Evolutionary conservation across 306 rosid species (phyloP).

Genomic region (Psophocarpus tetragonolobus): DNA sequence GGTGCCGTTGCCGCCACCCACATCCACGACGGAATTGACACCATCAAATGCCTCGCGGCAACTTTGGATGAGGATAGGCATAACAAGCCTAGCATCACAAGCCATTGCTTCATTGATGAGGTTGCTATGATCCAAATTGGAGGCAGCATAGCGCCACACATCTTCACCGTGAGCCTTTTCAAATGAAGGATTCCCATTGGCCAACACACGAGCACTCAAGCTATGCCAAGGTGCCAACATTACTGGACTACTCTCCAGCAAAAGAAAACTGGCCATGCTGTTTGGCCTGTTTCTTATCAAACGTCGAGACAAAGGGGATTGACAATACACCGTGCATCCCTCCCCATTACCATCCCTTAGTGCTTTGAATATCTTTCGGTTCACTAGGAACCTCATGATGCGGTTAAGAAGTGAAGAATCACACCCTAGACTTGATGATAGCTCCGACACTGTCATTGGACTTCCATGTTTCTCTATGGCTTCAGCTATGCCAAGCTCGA

Average conservation of each 20-base stretch:
- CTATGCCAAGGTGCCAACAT: constrained; percentile 57
- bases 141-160: constrained; percentile 44
- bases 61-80: constrained; percentile 39
- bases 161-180: constrained; percentile 54
- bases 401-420: constrained; percentile 41
- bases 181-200: constrained; percentile 33
- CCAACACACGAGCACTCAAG: constrained; percentile 28
- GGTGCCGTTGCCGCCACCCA: constrained; percentile 77
- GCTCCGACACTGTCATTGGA: constrained; percentile 53
- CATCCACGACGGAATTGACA: constrained; percentile 59
- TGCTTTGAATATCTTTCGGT: constrained; percentile 51
- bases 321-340: neutral
- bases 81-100: constrained; percentile 35
- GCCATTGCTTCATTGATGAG: constrained; percentile 77
- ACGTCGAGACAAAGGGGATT: constrained; percentile 46
- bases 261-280: constrained; percentile 25
- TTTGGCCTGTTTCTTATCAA: constrained; percentile 27
- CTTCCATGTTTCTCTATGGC: constrained; percentile 52
- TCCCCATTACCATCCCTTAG: too few species aligned
- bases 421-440: constrained; percentile 51
- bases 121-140: constrained; percentile 35
- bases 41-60: constrained; percentile 55
- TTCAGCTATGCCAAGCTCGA: constrained; percentile 71
- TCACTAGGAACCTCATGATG: constrained; percentile 57
- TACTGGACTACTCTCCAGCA: constrained; percentile 43